These are phyloP conservation scores for Cucurbita argyrosperma DNA, from an alignment of 306 rosid species.

Conservation along the genomic window DNA sequence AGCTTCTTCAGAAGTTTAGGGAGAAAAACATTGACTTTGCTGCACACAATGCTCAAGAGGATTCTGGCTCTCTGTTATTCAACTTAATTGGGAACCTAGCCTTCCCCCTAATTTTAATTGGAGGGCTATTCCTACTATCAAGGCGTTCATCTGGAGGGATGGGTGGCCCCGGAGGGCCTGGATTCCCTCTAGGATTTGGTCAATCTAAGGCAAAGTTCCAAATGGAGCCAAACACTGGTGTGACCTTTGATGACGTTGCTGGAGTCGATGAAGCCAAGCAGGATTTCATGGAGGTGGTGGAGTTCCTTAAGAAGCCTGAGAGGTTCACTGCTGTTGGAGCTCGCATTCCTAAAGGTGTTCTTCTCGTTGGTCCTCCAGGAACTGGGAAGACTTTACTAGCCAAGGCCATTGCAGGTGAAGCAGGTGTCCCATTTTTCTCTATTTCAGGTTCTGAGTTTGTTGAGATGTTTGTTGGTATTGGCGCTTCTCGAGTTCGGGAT, in stretches of 20 bases:
- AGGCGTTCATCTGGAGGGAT: slow-evolving; percentile 91
- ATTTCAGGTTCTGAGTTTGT: slow-evolving; percentile 97
- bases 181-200: slow-evolving; percentile 77
- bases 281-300: slow-evolving; percentile 97
- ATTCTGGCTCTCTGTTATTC: slow-evolving; percentile 66
- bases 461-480: slow-evolving; percentile 99
- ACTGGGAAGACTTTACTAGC: slow-evolving; percentile 94
- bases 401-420: slow-evolving; percentile 98
- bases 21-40: slow-evolving; percentile 93
- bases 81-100: slow-evolving; percentile 89
- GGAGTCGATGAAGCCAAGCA: slow-evolving; percentile 99
- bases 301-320: slow-evolving; percentile 91
- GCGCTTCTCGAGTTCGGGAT: slow-evolving; percentile 97
- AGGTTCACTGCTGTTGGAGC: slow-evolving; percentile 98
- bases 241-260: slow-evolving; percentile 94
- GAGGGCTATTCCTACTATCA: slow-evolving; percentile 85
- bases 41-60: slow-evolving; percentile 97
- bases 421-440: slow-evolving; percentile 95
- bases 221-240: slow-evolving; percentile 98
- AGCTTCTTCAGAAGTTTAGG: slow-evolving; percentile 91
- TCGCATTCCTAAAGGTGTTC: slow-evolving; percentile 98
- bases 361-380: slow-evolving; percentile 97
- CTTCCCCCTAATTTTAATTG: slow-evolving; percentile 76
- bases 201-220: slow-evolving; percentile 96
- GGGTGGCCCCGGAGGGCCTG: slow-evolving; percentile 97